A percentile compares a stretch with the other conserved stretches of the same genome.
phyloP scores from a whole-genome alignment of 2,329 filamentous ascomycete species.

The Shiraia sp. region DNA sequence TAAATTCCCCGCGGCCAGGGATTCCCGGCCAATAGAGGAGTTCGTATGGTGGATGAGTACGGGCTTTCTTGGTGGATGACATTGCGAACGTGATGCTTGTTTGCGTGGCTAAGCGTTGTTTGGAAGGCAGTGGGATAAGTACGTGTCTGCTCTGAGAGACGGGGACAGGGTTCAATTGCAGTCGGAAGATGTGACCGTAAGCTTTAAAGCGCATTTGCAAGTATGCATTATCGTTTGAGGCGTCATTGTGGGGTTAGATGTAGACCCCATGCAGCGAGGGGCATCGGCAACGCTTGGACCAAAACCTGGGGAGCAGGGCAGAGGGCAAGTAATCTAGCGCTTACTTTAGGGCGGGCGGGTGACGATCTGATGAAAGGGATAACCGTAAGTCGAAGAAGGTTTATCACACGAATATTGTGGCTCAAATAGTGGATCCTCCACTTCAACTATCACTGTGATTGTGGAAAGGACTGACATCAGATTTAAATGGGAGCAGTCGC shows the following conservation, averaged over 20 bases:
- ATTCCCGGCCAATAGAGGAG: conserved; percentile 73
- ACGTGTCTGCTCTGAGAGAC: no score
- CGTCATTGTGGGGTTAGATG: conserved; percentile 21
- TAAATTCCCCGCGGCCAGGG: conserved; percentile 74
- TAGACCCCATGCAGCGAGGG: background rate
- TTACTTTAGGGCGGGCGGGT: no score
- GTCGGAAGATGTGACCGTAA: background rate
- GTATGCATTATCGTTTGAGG: conserved; percentile 1
- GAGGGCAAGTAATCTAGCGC: background rate
- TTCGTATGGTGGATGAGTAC: conserved; percentile 56
- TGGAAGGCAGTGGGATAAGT: background rate
- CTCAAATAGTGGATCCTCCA: no score
- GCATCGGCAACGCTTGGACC: no score
- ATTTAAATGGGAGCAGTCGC: no score
- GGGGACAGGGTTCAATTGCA: conserved; percentile 6
- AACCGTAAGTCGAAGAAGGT: no score
- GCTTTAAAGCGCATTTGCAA: background rate
- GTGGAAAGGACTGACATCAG: no score
- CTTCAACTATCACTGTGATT: no score
- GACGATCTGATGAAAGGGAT: no score
- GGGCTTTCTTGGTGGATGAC: conserved; percentile 30
- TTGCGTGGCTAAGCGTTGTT: background rate
- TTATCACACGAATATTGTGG: no score
- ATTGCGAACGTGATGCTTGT: conserved; percentile 16
- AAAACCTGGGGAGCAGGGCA: background rate